Base-by-base conservation (phyloP, 257 asterid species). In the Solanum corneliomulleri region DNA sequence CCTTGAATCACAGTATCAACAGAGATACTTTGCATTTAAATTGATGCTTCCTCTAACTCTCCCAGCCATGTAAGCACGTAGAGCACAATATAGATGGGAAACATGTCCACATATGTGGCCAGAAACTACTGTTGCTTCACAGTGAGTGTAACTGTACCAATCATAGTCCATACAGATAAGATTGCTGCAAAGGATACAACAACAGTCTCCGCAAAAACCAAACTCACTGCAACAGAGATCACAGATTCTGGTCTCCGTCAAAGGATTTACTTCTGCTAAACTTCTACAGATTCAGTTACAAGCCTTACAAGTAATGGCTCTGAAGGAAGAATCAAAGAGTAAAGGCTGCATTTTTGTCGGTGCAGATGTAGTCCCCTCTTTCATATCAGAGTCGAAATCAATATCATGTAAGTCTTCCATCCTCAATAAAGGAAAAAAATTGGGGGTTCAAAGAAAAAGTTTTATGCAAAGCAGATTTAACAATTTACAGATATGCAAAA, bases 1-100 rank as follows among this genome's bases (percentile, higher is more conserved):
- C 89, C 88, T 95, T 6, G 96, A 92, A 90, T 95, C 98, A 91
- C 99, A 96, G 16, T 96, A 93, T 39, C 98, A 93, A 37, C 98
- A 96, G 88, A 93, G 92, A 77, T 95, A 95, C 91, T 96, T 95
- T 5, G 95, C 94, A 90, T 95, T 95, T 90, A 96, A 86, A 84
- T 93, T 91, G 20, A 95, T 94, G 88, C 90, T 90, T 85, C 98
- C 98, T 82, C 95, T 94, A 9, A 94, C 94, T 27, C 95, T 94
- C 85, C 99, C 98, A 42, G 98, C 95, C 94, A 95, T 86, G 89
- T 89, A 92, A 88, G 98, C 96, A 39, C 97, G 92, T 18, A 95
- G 88, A 86, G 93, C 98, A 88, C 98, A 96, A 25, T 92, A 90
- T n/a, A 95, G 87, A 80, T 96, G 99, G 88, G 95, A 92, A 87